A percentile compares a stretch with the other conserved stretches of the same genome.
Evolutionary conservation across 768 basidiomycete genomes (phyloP).

Genomic region (Leccinum rimulosum): DNA sequence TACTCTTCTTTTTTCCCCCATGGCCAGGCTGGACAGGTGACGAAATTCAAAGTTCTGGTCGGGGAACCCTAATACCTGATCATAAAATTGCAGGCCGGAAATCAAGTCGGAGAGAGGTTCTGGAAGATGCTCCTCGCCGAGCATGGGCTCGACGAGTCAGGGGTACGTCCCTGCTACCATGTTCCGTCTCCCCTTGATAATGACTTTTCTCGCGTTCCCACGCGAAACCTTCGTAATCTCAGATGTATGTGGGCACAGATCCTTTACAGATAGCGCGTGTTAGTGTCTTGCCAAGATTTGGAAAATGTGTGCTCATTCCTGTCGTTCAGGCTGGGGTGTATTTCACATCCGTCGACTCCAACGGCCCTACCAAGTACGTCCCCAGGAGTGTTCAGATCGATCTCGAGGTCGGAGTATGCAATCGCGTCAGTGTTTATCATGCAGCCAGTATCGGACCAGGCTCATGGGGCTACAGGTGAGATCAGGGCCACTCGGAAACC

Average conservation of each 20-base stretch:
- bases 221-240: conserved; percentile 1
- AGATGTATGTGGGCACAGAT: conserved; percentile 74
- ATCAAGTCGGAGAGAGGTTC: conserved; percentile 81
- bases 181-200: conserved; percentile 7
- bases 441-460: background rate
- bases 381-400: conserved; percentile 90
- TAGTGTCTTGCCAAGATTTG: conserved; percentile 20
- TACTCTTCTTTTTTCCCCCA: conserved; percentile 1
- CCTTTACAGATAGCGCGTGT: conserved; percentile 74
- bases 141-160: conserved; percentile 73
- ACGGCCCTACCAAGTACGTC: conserved; percentile 67
- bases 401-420: conserved; percentile 83
- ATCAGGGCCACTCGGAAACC: conserved; percentile 61
- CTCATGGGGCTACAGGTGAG: conserved; percentile 47
- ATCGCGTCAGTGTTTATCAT: conserved; percentile 50
- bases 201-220: conserved; percentile 15
- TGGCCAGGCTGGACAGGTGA: conserved; percentile 68
- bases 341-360: conserved; percentile 66
- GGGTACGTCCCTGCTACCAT: conserved; percentile 42
- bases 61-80: conserved; percentile 19
- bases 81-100: conserved; percentile 52
- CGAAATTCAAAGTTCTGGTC: background rate
- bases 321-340: conserved; percentile 68
- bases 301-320: background rate
- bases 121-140: conserved; percentile 88